A percentile compares a stretch with the other conserved stretches of the same genome.
phyloP scores from a whole-genome alignment of 2,329 filamentous ascomycete genomes.

The Fusarium drepaniforme region DNA sequence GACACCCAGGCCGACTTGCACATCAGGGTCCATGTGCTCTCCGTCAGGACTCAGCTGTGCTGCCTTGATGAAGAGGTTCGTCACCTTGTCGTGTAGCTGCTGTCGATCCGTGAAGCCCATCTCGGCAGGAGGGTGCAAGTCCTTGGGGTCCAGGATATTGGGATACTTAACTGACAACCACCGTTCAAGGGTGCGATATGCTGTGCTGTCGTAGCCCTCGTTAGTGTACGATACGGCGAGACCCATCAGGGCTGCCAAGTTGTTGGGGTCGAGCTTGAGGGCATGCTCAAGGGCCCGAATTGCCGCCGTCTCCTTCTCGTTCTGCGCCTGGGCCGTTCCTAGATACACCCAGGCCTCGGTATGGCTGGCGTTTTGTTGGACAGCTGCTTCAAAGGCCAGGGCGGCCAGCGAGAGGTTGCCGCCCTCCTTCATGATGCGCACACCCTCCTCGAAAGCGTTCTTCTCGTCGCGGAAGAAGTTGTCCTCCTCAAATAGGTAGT shows the following conservation, averaged over 20 bases:
- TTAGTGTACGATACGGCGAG: constrained; percentile 98
- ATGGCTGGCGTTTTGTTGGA: constrained; percentile 89
- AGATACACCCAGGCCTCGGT: constrained; percentile 95
- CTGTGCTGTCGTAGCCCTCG: constrained; percentile 97
- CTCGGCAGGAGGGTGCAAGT: constrained; percentile 81
- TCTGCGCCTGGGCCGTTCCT: constrained; percentile 93
- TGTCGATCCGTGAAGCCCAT: constrained; percentile 95
- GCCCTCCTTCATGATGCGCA: constrained; percentile 92
- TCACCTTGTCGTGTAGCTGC: constrained; percentile 89
- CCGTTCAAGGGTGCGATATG: constrained; percentile 94
- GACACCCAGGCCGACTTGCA: constrained; percentile 96
- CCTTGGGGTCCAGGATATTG: constrained; percentile 77
- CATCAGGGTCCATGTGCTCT: constrained; percentile 97
- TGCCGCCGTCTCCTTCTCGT: constrained; percentile 97
- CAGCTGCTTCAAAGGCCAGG: constrained; percentile 94
- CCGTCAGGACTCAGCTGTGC: constrained; percentile 93
- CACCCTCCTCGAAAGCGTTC: constrained; percentile 92
- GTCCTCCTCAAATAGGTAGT: constrained; percentile 95
- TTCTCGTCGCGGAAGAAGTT: constrained; percentile 86
- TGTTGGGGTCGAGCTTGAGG: constrained; percentile 87
- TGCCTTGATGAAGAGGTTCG: constrained; percentile 89
- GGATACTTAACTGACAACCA: constrained; percentile 98
- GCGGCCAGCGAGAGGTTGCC: constrained; percentile 95
- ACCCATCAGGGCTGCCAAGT: constrained; percentile 92
- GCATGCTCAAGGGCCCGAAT: constrained; percentile 95